Conservation (phyloP, 805 yeast genomes). For the Yarrowia sp. region DNA sequence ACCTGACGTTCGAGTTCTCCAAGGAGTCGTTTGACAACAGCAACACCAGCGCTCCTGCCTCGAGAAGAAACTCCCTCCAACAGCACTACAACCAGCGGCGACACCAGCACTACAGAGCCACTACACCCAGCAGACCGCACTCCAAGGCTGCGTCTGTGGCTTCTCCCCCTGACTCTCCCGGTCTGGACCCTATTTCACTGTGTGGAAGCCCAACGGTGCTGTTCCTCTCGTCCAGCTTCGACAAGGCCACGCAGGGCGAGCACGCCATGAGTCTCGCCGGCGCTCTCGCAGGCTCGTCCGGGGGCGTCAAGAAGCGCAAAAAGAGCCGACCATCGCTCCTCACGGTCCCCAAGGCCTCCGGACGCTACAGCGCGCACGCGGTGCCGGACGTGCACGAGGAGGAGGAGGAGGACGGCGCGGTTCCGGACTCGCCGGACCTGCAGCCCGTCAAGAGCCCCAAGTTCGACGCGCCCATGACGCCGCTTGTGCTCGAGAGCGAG, state of each 20-base stretch:
- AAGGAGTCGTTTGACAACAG: background rate
- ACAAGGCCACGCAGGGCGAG: conserved; percentile 16
- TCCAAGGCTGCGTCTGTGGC: conserved; percentile 6
- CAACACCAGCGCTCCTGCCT: background rate
- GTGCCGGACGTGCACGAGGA: conserved; percentile 21
- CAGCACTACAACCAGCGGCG: conserved; percentile 26
- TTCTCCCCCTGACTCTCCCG: conserved; percentile 26
- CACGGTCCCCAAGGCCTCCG: conserved; percentile 8
- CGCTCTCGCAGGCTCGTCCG: background rate
- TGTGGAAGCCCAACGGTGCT: conserved; percentile 24
- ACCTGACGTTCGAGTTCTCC: conserved; percentile 15
- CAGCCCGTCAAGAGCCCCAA: conserved; percentile 23
- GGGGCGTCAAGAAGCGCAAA: conserved; percentile 21
- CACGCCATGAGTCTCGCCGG: conserved; percentile 15
- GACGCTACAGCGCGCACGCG: background rate
- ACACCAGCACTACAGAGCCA: conserved; percentile 15
- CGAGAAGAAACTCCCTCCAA: conserved; percentile 5
- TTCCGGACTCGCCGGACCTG: conserved; percentile 18
- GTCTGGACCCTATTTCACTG: conserved; percentile 26
- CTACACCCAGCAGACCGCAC: conserved; percentile 15
- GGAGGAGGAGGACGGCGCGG: conserved; percentile 7
- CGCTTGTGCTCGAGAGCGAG: conserved; percentile 11
- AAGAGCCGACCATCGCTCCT: conserved; percentile 9
- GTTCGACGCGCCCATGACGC: conserved; percentile 24
- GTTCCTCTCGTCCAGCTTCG: conserved; percentile 16